Percentiles rank a stretch among this genome's conserved stretches.
These are phyloP conservation scores for Nakazawaea pomicola DNA, from an alignment of 805 yeast species.

Conservation along the genomic window DNA sequence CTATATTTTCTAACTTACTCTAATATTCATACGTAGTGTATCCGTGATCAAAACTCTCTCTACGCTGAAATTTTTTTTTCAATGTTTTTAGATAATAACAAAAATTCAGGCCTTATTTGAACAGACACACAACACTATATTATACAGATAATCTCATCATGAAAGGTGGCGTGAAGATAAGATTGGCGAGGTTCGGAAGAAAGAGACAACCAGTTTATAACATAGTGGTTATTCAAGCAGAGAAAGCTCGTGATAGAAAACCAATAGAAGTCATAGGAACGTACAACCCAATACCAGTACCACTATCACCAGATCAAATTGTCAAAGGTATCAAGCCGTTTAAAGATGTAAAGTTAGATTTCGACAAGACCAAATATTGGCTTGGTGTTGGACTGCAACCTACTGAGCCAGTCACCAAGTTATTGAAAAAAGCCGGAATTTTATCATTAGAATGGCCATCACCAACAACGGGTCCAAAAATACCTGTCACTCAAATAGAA, in stretches of 20 bases:
- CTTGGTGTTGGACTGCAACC: slow-evolving; percentile 97
- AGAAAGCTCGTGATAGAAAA: slow-evolving; percentile 74
- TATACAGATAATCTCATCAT: slow-evolving; percentile 24
- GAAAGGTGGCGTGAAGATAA: slow-evolving; percentile 77
- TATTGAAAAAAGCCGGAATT: slow-evolving; percentile 76
- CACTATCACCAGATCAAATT: slow-evolving; percentile 57
- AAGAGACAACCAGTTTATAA: slow-evolving; percentile 83
- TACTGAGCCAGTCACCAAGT: slow-evolving; percentile 68
- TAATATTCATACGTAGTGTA: no score
- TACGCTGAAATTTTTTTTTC: no score
- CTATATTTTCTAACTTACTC: no score
- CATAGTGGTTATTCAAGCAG: slow-evolving; percentile 78
- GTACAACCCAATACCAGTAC: slow-evolving; percentile 77
- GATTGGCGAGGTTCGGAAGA: slow-evolving; percentile 92
- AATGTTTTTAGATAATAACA: no score
- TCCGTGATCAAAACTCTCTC: no score
- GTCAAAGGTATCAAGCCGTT: slow-evolving; percentile 51
- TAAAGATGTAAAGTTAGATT: slow-evolving; percentile 81
- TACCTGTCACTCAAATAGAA: slow-evolving; percentile 16
- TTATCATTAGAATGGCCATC: slow-evolving; percentile 56
- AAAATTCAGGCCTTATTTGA: no score
- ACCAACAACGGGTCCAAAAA: slow-evolving; percentile 28
- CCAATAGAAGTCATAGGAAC: slow-evolving; percentile 97
- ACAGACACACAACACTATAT: no score
- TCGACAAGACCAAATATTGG: slow-evolving; percentile 92